A percentile compares a stretch with the other conserved stretches of the same genome.
Conservation (phyloP, 306 rosid species). For the Quercus engelmannii region DNA sequence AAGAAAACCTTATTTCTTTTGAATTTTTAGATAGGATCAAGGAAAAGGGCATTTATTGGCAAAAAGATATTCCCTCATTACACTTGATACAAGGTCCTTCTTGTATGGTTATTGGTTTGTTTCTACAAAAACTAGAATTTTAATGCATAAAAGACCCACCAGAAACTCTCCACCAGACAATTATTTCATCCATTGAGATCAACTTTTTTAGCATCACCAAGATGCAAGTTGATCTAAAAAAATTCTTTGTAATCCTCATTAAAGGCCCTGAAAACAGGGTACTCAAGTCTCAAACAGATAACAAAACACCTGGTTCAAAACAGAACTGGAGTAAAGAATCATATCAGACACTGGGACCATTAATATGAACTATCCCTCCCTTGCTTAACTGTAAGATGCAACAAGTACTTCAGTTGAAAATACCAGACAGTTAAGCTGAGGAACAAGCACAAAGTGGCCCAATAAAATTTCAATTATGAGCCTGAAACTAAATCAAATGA, state of each 20-base stretch:
- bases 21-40: too few species aligned
- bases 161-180: neutral
- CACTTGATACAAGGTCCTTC: too few species aligned
- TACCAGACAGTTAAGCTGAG: too few species aligned
- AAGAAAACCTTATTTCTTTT: too few species aligned
- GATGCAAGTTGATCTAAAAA: constrained; percentile 27
- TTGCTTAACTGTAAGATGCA: constrained; percentile 41
- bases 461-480: neutral
- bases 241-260: too few species aligned
- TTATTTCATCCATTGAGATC: constrained; percentile 19
- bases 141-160: constrained; percentile 23
- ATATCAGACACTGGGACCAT: constrained; percentile 14
- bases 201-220: constrained; percentile 23
- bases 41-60: too few species aligned
- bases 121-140: neutral
- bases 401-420: too few species aligned
- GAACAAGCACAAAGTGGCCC: neutral
- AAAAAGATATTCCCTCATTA: too few species aligned
- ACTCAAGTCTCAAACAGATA: constrained; percentile 10
- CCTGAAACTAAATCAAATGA: neutral
- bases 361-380: constrained; percentile 6
- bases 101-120: too few species aligned
- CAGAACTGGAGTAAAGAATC: constrained; percentile 16
- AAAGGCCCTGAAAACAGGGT: too few species aligned
- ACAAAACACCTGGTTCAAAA: constrained; percentile 18